phyloP scores from a whole-genome alignment of 179 eudicot genomes.

The Gypsophila paniculata region DNA sequence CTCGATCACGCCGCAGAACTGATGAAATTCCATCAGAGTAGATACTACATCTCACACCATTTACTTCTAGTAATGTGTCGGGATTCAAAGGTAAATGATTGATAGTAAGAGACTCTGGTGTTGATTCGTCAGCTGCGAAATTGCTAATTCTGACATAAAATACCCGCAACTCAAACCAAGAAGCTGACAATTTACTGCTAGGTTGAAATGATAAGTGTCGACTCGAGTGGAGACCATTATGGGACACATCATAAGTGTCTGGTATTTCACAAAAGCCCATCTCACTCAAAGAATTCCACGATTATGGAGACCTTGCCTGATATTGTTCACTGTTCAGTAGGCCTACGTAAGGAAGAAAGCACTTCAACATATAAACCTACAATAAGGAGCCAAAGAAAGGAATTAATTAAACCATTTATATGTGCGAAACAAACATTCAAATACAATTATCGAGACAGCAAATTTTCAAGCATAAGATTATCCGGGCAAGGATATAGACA shows the following conservation, averaged over 20 bases:
- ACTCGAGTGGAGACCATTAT: slow-evolving; percentile 9
- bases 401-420: background rate
- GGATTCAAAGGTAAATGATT: slow-evolving; percentile 11
- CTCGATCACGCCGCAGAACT: slow-evolving; percentile 3
- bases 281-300: background rate
- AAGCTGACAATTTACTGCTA: slow-evolving; percentile 8
- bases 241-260: background rate
- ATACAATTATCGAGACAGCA: background rate
- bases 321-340: background rate
- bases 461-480: background rate
- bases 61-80: slow-evolving; percentile 14
- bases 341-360: background rate
- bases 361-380: slow-evolving; percentile 9
- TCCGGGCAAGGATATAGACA: background rate
- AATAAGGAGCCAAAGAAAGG: background rate
- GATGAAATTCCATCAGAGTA: slow-evolving; percentile 11
- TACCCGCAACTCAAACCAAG: slow-evolving; percentile 14
- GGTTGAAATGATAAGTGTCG: background rate
- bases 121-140: slow-evolving; percentile 8
- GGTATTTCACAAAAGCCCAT: slow-evolving; percentile 15
- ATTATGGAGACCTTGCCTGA: background rate
- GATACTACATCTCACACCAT: slow-evolving; percentile 13
- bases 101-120: slow-evolving; percentile 7
- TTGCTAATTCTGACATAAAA: slow-evolving; percentile 19
- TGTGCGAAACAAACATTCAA: background rate